Evolutionary conservation across 2,329 filamentous ascomycete species (phyloP).

Genomic region (Alternaria viburni): DNA sequence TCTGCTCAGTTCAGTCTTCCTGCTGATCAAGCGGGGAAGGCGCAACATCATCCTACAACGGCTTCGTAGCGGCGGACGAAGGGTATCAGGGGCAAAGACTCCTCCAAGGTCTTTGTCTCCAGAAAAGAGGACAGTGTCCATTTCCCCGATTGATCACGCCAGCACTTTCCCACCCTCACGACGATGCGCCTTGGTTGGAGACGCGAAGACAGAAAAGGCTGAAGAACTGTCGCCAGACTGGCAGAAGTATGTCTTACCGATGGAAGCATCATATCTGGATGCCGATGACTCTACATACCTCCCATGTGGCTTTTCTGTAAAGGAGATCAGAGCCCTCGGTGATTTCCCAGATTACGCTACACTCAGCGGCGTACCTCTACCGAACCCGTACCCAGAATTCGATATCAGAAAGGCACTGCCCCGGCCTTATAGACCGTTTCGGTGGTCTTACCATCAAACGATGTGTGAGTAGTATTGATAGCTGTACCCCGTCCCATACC

Average conservation of each 20-base stretch:
- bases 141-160: conserved; percentile 48
- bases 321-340: conserved; percentile 72
- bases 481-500: background rate
- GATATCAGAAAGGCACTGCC: conserved; percentile 71
- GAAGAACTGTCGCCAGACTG: conserved; percentile 27
- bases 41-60: conserved; percentile 50
- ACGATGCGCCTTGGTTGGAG: conserved; percentile 53
- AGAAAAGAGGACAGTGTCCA: conserved; percentile 48
- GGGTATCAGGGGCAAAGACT: conserved; percentile 57
- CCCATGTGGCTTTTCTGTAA: conserved; percentile 72
- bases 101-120: conserved; percentile 61
- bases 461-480: conserved; percentile 70
- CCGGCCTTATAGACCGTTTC: conserved; percentile 79
- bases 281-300: conserved; percentile 55
- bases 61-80: conserved; percentile 49
- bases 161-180: conserved; percentile 61
- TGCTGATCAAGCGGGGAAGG: conserved; percentile 45
- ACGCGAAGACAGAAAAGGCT: conserved; percentile 30
- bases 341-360: conserved; percentile 80
- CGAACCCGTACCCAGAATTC: conserved; percentile 68
- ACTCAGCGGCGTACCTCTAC: conserved; percentile 76
- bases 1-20: conserved; percentile 29
- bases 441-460: conserved; percentile 88
- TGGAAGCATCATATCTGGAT: conserved; percentile 35
- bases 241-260: conserved; percentile 32